Evolutionary conservation across 306 rosid genomes (phyloP).

Genomic region (Citrullus amarus): DNA sequence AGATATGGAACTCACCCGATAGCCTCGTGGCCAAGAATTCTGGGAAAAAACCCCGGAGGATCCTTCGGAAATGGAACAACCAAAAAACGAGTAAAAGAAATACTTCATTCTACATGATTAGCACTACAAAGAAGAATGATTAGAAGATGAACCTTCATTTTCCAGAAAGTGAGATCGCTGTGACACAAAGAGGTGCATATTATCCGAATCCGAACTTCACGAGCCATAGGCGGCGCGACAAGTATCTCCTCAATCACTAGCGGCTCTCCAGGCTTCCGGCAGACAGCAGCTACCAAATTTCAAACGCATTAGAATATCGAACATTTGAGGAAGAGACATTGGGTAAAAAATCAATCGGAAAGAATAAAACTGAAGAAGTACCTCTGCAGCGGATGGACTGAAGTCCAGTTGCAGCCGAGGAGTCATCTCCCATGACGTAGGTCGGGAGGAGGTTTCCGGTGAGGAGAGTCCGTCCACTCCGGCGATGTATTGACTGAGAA

Average conservation of each 20-base stretch:
- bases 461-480: not conserved
- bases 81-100: not conserved
- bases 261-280: slow-evolving; percentile 54
- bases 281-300: slow-evolving; percentile 43
- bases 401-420: not conserved
- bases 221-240: slow-evolving; percentile 74
- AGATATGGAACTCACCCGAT: slow-evolving; percentile 35
- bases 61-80: slow-evolving; percentile 22
- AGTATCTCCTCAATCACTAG: slow-evolving; percentile 50
- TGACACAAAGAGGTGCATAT: slow-evolving; percentile 66
- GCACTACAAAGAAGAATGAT: not conserved
- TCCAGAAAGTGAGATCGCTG: slow-evolving; percentile 74
- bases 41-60: slow-evolving; percentile 50
- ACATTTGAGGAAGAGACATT: not conserved
- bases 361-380: not conserved
- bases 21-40: slow-evolving; percentile 85
- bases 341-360: not conserved
- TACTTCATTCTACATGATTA: not conserved
- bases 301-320: not conserved
- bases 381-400: not conserved
- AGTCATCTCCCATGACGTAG: not conserved
- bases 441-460: not conserved
- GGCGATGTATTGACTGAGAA: not conserved
- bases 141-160: slow-evolving; percentile 35
- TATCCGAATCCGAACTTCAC: slow-evolving; percentile 56